A percentile compares a stretch with the other conserved stretches of the same genome.
phyloP scores from a whole-genome alignment of 331 rosid species.

The Saraca asoca region DNA sequence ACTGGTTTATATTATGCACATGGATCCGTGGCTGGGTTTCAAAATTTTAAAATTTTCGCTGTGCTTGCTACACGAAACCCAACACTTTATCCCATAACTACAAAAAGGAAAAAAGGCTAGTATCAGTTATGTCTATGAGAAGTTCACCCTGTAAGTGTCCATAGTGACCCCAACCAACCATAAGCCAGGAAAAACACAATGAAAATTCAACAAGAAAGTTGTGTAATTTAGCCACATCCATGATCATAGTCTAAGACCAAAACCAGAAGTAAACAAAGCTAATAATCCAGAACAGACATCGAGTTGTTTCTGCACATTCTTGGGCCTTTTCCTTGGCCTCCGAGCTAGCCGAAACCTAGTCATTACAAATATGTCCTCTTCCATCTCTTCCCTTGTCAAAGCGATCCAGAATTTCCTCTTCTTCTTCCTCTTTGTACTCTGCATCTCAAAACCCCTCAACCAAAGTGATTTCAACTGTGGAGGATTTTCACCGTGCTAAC shows the following conservation, averaged over 20 bases:
- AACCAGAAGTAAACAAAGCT: not conserved
- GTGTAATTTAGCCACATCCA: not conserved
- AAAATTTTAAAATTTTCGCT: too few species aligned
- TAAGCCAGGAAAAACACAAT: constrained; percentile 80
- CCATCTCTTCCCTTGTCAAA: constrained; percentile 87
- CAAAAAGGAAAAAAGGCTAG: too few species aligned
- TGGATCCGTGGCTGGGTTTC: too few species aligned
- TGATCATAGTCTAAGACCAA: not conserved
- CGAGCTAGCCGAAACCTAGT: constrained; percentile 90
- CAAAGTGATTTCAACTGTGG: constrained; percentile 73
- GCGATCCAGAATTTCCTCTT: constrained; percentile 97
- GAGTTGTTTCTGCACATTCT: constrained; percentile 88
- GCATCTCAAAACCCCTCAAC: constrained; percentile 60
- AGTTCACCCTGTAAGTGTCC: constrained; percentile 59
- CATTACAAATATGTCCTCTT: constrained; percentile 85
- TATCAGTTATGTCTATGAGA: too few species aligned
- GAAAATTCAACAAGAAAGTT: constrained; percentile 37
- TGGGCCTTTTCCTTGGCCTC: constrained; percentile 83
- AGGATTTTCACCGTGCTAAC: constrained; percentile 46
- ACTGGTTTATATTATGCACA: too few species aligned
- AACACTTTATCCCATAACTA: too few species aligned
- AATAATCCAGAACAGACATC: constrained; percentile 65
- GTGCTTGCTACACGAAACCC: too few species aligned
- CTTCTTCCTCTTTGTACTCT: constrained; percentile 64
- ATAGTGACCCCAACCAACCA: constrained; percentile 86